Conservation (phyloP, 768 basidiomycete genomes). For the Serpula lacrymans region DNA sequence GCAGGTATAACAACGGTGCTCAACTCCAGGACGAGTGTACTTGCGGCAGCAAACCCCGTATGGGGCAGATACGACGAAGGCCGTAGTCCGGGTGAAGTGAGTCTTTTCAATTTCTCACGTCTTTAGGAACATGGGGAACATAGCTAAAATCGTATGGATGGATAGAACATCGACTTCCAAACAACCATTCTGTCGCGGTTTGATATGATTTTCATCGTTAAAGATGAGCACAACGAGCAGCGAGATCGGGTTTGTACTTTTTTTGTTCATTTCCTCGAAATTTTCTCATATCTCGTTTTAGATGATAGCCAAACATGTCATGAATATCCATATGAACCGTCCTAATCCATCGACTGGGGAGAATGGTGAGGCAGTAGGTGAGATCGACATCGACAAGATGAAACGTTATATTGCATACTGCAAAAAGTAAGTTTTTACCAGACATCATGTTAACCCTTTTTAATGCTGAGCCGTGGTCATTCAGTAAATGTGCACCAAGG, state of each 20-base stretch:
- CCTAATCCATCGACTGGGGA: conserved; percentile 62
- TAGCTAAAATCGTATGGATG: background rate
- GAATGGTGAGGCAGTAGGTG: conserved; percentile 68
- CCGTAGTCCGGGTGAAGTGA: conserved; percentile 88
- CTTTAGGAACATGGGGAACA: background rate
- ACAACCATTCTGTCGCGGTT: conserved; percentile 98
- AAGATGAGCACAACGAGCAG: conserved; percentile 94
- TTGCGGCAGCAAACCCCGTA: conserved; percentile 97
- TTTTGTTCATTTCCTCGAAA: background rate
- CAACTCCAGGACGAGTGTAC: conserved; percentile 92
- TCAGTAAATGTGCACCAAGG: conserved; percentile 93
- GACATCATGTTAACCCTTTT: conserved; percentile 6
- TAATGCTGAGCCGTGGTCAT: too few species aligned
- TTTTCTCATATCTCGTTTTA: conserved; percentile 27
- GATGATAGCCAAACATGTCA: conserved; percentile 96
- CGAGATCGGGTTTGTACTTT: conserved; percentile 71
- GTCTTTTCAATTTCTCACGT: conserved; percentile 4
- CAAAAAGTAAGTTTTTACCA: conserved; percentile 62
- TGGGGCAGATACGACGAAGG: conserved; percentile 98
- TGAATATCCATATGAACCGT: conserved; percentile 98
- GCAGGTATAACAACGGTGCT: conserved; percentile 98
- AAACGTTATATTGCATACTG: conserved; percentile 95
- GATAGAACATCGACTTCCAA: conserved; percentile 91
- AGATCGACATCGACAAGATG: conserved; percentile 97
- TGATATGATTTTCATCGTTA: conserved; percentile 99